phyloP scores from a whole-genome alignment of 805 yeast genomes.

The Lipomyces spencermartinsiae region DNA sequence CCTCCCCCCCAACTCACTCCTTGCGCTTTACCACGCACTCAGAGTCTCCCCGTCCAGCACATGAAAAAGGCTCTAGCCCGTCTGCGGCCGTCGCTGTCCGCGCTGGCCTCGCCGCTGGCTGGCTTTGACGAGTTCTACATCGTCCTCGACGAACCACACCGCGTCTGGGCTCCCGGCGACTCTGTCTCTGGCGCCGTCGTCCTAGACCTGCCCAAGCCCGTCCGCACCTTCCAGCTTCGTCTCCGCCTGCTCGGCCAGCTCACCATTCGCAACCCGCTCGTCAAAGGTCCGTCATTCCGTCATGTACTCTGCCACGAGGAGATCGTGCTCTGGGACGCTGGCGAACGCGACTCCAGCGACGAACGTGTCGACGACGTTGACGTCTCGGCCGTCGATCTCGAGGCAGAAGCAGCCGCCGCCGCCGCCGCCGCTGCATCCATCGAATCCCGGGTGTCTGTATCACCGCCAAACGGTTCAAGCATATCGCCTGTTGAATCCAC shows the following conservation, averaged over 20 bases:
- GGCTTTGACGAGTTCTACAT: conserved; percentile 65
- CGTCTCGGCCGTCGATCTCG: not conserved
- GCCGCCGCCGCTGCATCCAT: not conserved
- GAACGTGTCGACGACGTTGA: not conserved
- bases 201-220: conserved; percentile 42
- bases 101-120: conserved; percentile 28
- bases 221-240: conserved; percentile 37
- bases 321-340: conserved; percentile 40
- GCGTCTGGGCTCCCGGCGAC: conserved; percentile 81
- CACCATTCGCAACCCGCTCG: conserved; percentile 43
- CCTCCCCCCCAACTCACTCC: not conserved
- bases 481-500: not conserved
- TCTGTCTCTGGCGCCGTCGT: conserved; percentile 52
- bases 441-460: not conserved
- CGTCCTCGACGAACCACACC: conserved; percentile 74
- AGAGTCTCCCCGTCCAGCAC: not conserved
- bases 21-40: not conserved
- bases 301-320: conserved; percentile 44
- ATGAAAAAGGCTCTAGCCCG: conserved; percentile 39
- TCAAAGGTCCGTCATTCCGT: conserved; percentile 43
- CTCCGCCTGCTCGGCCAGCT: conserved; percentile 44
- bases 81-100: conserved; percentile 33
- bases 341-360: not conserved
- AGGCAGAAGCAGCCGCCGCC: not conserved
- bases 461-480: not conserved